phyloP scores from a whole-genome alignment of 163 green algal genomes.

The Volvox carteri region DNA sequence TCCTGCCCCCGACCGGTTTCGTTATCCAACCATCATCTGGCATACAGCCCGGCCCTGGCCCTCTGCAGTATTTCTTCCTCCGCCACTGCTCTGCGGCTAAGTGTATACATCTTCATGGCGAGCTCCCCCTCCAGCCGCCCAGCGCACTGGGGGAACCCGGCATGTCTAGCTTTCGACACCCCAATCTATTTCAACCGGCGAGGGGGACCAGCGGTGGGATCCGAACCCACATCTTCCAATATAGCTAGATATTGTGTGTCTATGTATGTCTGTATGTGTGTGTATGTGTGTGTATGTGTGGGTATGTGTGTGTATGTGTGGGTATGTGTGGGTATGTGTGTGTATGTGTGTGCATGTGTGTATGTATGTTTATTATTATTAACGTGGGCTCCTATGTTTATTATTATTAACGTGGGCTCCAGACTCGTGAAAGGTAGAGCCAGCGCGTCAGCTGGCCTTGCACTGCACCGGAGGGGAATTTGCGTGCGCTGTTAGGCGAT shows the following conservation, averaged over 20 bases:
- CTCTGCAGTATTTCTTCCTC: no score
- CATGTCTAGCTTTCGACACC: neutral
- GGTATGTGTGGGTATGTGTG: neutral
- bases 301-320: neutral
- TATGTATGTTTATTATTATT: neutral
- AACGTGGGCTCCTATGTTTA: neutral
- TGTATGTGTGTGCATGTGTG: neutral
- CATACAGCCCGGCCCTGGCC: no score
- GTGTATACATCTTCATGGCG: neutral
- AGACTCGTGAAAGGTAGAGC: neutral
- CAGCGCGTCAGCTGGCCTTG: neutral
- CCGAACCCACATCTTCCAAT: no score
- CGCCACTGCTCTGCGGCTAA: neutral
- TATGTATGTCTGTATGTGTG: conserved; percentile 5
- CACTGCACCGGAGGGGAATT: neutral
- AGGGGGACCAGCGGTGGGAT: neutral
- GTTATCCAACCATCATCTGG: no score
- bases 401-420: neutral
- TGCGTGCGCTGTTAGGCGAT: no score
- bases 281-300: conserved; percentile 6
- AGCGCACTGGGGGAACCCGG: neutral
- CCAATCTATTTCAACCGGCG: neutral
- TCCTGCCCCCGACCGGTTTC: no score
- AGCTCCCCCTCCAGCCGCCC: neutral
- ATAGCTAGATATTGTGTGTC: neutral